These are phyloP conservation scores for Canavalia gladiata DNA, from an alignment of 306 rosid species.

Conservation along the genomic window DNA sequence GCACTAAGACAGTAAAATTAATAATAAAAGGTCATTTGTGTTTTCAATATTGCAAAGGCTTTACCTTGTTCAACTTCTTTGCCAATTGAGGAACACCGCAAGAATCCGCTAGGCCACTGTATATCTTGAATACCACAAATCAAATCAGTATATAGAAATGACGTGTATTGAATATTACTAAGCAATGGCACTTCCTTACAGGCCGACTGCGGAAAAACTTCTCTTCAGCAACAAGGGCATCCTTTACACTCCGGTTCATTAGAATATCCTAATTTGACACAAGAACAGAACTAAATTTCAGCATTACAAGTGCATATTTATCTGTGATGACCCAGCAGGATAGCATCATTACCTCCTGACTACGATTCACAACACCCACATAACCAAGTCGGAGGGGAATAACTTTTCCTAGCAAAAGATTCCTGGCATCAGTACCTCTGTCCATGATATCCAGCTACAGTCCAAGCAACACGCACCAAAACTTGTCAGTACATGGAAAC, in stretches of 20 bases:
- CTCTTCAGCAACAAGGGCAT: conserved; percentile 94
- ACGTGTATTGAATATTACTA: conserved; percentile 25
- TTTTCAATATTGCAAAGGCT: conserved; percentile 39
- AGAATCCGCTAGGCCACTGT: conserved; percentile 86
- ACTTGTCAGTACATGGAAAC: conserved; percentile 47
- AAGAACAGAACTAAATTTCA: conserved; percentile 50
- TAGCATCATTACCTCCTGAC: conserved; percentile 85
- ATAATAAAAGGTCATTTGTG: conserved; percentile 22
- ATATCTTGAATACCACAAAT: conserved; percentile 66
- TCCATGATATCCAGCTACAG: conserved; percentile 96
- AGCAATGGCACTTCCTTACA: conserved; percentile 65
- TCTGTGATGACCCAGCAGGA: background rate
- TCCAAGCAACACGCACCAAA: conserved; percentile 28
- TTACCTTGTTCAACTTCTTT: conserved; percentile 96
- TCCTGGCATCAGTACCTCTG: conserved; percentile 98
- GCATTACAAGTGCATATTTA: conserved; percentile 36
- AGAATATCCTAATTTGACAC: conserved; percentile 74
- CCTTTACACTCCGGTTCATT: conserved; percentile 82
- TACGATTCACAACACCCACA: conserved; percentile 91
- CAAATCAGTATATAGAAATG: conserved; percentile 37
- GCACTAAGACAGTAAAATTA: conserved; percentile 31
- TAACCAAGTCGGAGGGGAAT: conserved; percentile 95
- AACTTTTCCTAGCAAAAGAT: conserved; percentile 89
- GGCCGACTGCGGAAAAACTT: conserved; percentile 84
- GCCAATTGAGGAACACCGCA: conserved; percentile 98